A percentile compares a stretch with the other conserved stretches of the same genome.
Conservation (phyloP, 345 rosid species). For the Pistacia integerrima region DNA sequence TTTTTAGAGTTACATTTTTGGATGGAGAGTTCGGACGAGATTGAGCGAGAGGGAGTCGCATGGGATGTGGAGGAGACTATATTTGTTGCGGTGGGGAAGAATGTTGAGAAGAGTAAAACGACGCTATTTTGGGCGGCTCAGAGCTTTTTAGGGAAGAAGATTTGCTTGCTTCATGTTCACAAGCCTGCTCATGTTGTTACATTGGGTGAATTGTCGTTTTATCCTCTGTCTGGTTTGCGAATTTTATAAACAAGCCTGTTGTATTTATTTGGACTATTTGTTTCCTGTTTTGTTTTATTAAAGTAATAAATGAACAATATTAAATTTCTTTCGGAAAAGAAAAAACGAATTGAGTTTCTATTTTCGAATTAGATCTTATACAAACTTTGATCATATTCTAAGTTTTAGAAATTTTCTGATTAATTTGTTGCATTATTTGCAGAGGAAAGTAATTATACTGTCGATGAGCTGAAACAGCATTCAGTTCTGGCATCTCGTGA, state of each 20-base stretch:
- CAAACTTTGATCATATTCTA: neutral
- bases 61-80: constrained; percentile 60
- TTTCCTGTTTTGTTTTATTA: neutral
- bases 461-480: constrained; percentile 36
- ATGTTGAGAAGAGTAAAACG: constrained; percentile 56
- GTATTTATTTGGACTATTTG: constrained; percentile 5
- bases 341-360: neutral
- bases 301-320: neutral
- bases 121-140: constrained; percentile 69
- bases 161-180: constrained; percentile 80
- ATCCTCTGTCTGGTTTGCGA: constrained; percentile 9
- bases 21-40: constrained; percentile 44
- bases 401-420: constrained; percentile 3
- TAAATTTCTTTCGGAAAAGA: neutral
- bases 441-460: constrained; percentile 46
- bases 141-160: constrained; percentile 65
- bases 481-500: constrained; percentile 43
- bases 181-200: constrained; percentile 43
- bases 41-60: constrained; percentile 27
- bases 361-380: neutral
- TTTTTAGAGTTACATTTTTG: neutral
- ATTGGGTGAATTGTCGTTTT: constrained; percentile 51
- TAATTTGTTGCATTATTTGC: constrained; percentile 17
- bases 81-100: constrained; percentile 78
- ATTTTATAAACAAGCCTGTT: neutral